Evolutionary conservation across 306 rosid species (phyloP), one percentile per base, ranked within the genome.

Genomic region (Sechiopsis laciniata): DNA sequence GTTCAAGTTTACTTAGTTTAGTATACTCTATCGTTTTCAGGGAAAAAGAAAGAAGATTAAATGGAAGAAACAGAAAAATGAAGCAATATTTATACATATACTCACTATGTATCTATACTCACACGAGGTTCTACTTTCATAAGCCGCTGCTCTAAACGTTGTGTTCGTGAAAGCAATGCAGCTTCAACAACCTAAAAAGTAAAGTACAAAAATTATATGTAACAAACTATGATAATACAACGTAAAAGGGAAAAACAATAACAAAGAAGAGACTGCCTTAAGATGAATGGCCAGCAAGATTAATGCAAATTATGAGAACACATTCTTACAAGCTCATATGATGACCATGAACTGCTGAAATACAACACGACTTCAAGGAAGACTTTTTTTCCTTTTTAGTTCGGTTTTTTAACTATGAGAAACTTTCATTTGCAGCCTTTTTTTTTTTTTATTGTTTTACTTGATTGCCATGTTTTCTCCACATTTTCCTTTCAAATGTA

Each of bases 71-170:
- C 67, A 35, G 74, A 26, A 54, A 21, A 73, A 76, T 10, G 17
- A 71, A 6, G 64, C 59, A 63, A 73, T 72, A 74, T 72, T 22
- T 8, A 51, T 51, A 70, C 53, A 67, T 67, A 75, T 81, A 87
- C 88, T 84, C 96, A 90, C 96, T 84, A 80, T 83, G 85, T 75
- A 77, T 73, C 75, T 88, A 86, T 90, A 93, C 98, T 93, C 98
- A 93, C 97, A 85, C 96, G 88, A 83, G 98, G 98, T 94, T 94
- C 98, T 86, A 94, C 78, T 74, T 82, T 56, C 83, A 90, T 85
- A 77, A 94, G 80, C 77, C 76, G 88, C 58, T 78, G 87, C 77
- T 94, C 98, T 79, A 87, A 86, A 29, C 80, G 92, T 78, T 94
- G 97, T 80, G 88, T 86, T 79, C 98, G 85, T 61, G 98, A 94